Evolutionary conservation across 257 asterid species (phyloP).

Genomic region (Echium plantagineum): DNA sequence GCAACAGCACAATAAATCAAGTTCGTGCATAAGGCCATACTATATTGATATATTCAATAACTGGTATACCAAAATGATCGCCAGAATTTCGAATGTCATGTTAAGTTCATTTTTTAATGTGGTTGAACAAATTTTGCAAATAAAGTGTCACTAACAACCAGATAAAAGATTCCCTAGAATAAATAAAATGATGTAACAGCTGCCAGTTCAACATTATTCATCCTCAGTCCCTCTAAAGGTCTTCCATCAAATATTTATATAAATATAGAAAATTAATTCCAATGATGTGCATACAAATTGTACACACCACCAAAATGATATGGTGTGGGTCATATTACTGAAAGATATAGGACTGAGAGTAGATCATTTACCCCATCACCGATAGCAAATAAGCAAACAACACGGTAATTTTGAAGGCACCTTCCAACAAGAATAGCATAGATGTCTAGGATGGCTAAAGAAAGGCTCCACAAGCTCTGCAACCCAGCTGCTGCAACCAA

Average conservation of each 20-base stretch:
- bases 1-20: not conserved
- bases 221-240: not conserved
- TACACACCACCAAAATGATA: not conserved
- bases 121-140: too few relatives aligned
- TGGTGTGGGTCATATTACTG: not conserved
- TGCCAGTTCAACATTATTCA: not conserved
- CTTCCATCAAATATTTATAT: not conserved
- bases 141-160: not conserved
- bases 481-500: slow-evolving; percentile 95
- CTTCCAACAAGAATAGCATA: slow-evolving; percentile 93
- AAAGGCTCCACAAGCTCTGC: slow-evolving; percentile 96
- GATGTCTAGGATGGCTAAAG: slow-evolving; percentile 57
- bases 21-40: not conserved
- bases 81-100: too few relatives aligned
- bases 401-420: slow-evolving; percentile 60
- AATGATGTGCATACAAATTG: not conserved
- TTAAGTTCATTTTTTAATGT: too few relatives aligned
- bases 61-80: too few relatives aligned
- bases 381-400: slow-evolving; percentile 69
- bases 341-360: not conserved
- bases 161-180: not conserved
- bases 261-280: not conserved
- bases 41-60: too few relatives aligned
- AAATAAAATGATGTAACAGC: not conserved
- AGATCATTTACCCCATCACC: slow-evolving; percentile 91